Conservation (phyloP, 257 asterid species). For the Solanum arcanum region DNA sequence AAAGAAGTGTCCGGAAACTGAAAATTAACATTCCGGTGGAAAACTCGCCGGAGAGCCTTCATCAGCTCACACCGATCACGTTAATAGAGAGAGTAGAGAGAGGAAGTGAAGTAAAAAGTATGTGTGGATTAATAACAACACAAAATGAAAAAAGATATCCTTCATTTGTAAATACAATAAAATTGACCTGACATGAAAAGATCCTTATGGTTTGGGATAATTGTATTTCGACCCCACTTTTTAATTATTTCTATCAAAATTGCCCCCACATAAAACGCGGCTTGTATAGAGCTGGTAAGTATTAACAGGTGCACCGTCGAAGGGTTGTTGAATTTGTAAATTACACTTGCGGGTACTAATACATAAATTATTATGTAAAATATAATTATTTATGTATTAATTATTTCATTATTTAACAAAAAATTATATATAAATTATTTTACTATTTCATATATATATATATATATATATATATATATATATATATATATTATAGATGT, state of each 20-base stretch:
- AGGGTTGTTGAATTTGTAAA: neutral
- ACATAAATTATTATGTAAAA: neutral
- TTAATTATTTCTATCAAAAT: neutral
- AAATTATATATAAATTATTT: too few relatives aligned
- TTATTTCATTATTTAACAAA: too few relatives aligned
- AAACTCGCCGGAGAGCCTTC: neutral
- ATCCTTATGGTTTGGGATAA: neutral
- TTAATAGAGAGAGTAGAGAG: neutral
- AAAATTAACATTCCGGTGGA: neutral
- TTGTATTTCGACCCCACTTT: neutral
- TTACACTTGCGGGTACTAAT: neutral
- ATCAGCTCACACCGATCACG: neutral
- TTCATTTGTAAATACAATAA: neutral
- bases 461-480: too few relatives aligned
- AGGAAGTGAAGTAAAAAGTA: neutral
- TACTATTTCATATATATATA: too few relatives aligned
- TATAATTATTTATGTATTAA: too few relatives aligned
- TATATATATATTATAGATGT: too few relatives aligned
- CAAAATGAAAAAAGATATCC: neutral
- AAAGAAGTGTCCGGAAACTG: neutral
- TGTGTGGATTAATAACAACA: neutral
- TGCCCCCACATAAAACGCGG: neutral
- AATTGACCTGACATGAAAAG: neutral
- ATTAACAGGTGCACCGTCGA: neutral
- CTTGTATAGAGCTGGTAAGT: neutral